phyloP scores from a whole-genome alignment of 805 yeast species.

The Myxozyma lipomycoides region DNA sequence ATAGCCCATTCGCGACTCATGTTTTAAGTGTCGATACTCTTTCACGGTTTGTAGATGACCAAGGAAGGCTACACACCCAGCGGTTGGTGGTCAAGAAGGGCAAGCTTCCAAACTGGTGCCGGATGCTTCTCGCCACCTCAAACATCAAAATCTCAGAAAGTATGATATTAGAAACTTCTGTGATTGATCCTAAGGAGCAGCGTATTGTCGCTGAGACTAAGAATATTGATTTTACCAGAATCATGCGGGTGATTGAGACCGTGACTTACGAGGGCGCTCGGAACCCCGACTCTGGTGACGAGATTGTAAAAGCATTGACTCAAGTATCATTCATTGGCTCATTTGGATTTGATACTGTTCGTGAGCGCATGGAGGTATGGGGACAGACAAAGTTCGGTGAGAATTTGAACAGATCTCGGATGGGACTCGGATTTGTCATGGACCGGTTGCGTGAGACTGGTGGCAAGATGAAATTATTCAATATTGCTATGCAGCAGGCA shows the following conservation, averaged over 20 bases:
- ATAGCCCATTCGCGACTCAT: constrained; percentile 76
- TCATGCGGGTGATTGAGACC: constrained; percentile 75
- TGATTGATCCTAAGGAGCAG: constrained; percentile 58
- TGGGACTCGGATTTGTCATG: constrained; percentile 78
- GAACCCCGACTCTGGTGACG: constrained; percentile 43
- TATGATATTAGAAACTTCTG: constrained; percentile 76
- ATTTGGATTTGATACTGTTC: constrained; percentile 58
- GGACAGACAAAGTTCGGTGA: constrained; percentile 64
- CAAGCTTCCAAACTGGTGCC: constrained; percentile 71
- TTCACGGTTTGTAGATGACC: constrained; percentile 51
- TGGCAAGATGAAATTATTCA: constrained; percentile 25
- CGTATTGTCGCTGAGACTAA: constrained; percentile 67
- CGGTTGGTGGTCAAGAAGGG: constrained; percentile 76
- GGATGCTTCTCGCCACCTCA: constrained; percentile 59
- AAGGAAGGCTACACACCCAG: constrained; percentile 67
- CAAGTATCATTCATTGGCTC: constrained; percentile 39
- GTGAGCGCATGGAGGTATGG: constrained; percentile 77
- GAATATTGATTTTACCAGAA: constrained; percentile 76
- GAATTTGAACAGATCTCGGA: constrained; percentile 60
- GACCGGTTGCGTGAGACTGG: constrained; percentile 43
- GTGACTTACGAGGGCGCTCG: constrained; percentile 47
- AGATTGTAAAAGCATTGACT: constrained; percentile 45
- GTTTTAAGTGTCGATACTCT: constrained; percentile 80
- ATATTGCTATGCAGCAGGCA: constrained; percentile 25
- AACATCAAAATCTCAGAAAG: constrained; percentile 51